Percentiles rank a stretch among this genome's conserved stretches.
Conservation (phyloP, 139 green algal species). For the Medakamo hakoo region DNA sequence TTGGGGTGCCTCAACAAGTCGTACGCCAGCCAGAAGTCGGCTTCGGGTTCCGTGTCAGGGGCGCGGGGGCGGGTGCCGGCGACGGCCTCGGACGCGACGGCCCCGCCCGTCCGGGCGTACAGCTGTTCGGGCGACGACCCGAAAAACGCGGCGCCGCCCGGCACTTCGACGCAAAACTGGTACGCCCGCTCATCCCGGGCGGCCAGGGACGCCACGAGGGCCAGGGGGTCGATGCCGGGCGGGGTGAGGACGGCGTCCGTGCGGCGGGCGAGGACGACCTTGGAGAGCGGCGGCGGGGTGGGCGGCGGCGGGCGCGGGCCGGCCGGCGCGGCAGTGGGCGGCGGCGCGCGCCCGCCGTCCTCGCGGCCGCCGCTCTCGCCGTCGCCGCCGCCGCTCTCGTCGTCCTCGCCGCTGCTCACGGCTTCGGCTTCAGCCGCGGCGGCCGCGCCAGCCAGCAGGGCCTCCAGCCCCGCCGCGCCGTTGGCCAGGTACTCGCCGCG, state of each 20-base stretch:
- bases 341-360: not conserved
- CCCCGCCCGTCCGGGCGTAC: conserved; percentile 48
- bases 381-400: not conserved
- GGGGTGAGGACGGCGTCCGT: conserved; percentile 25
- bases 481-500: conserved; percentile 45
- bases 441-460: conserved; percentile 30
- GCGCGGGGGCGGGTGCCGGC: conserved; percentile 70
- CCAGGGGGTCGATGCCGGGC: conserved; percentile 27
- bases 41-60: conserved; percentile 35
- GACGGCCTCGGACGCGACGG: conserved; percentile 76
- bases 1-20: conserved; percentile 75
- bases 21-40: conserved; percentile 73
- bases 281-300: conserved; percentile 28
- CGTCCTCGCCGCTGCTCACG: not conserved
- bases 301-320: not conserved
- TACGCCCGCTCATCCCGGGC: conserved; percentile 1
- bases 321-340: not conserved
- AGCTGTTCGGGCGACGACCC: conserved; percentile 82
- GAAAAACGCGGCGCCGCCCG: conserved; percentile 64
- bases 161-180: conserved; percentile 2
- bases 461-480: conserved; percentile 57
- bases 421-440: conserved; percentile 9
- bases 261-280: conserved; percentile 64
- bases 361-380: not conserved
- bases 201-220: conserved; percentile 54